Evolutionary conservation across 371 early-diverging fungal genomes (phyloP), one percentile per base, ranked within the genome.

Genomic region (Smittium mucronatum): DNA sequence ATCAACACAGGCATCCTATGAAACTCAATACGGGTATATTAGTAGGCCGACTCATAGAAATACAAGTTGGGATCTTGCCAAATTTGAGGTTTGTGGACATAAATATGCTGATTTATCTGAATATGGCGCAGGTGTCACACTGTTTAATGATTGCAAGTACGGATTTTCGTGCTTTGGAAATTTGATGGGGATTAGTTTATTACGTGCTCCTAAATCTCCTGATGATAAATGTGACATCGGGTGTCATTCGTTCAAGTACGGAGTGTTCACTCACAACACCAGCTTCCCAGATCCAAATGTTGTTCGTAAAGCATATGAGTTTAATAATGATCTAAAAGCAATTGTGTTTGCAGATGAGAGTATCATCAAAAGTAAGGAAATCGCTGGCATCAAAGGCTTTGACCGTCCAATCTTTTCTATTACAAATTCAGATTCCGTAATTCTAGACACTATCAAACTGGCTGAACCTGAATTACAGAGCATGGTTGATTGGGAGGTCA

Each of bases 71-170:
- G 97, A 96, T 73, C 81, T 91, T 71, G 95, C 97, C 25, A 89
- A 89, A 67, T 97, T 97, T 75, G 95, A 95, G 78, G 95, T 94
- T 0, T 96, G 95, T 76, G 95, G 89, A 0, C 98, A 98, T 83
- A 93, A 91, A 74, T 98, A 90, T 79, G 95, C 89, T 15, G 97
- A 97, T 72, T 80, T 94, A 21, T 93, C 93, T 0, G 97, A 98
- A 72, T 86, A 83, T 63, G 95, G 93, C 1, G 95, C 90, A 75
- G 98, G 98, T 60, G 89, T 95, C n/a, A 88, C 96, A 0, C 75
- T 98, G 67, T 73, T 96, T 69, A 97, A 92, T 75, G 95, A 98
- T 75, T 87, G 92, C 86, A 95, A 91, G 70, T 93, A 91, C 71
- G 89, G 91, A 8, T 92, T 91, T 78, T 84, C 95, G 0, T 88